Conservation (phyloP, 257 asterid species). For the Nicotiana undulata region DNA sequence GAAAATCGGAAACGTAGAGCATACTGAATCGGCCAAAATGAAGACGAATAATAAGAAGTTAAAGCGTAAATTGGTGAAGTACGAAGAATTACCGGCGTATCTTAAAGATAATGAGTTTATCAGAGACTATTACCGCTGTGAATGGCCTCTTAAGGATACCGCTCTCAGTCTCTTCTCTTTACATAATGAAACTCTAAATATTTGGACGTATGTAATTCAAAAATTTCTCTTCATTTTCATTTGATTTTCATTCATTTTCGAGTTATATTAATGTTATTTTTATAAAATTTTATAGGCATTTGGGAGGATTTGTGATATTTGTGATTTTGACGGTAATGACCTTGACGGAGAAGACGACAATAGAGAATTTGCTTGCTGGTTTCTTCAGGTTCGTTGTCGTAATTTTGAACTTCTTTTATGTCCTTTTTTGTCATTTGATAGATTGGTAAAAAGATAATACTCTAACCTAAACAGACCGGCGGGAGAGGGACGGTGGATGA, state of each 20-base stretch:
- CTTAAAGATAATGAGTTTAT: constrained; percentile 83
- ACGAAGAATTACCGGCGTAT: constrained; percentile 74
- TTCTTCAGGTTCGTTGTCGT: constrained; percentile 36
- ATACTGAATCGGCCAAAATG: neutral
- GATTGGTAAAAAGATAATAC: neutral
- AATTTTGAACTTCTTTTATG: neutral
- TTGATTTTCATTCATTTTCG: neutral
- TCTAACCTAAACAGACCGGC: neutral
- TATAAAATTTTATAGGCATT: constrained; percentile 43
- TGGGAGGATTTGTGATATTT: constrained; percentile 67
- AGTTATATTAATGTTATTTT: neutral
- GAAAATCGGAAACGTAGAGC: neutral
- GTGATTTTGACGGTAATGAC: constrained; percentile 54
- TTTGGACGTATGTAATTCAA: constrained; percentile 67
- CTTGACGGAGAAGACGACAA: constrained; percentile 51
- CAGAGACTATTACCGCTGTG: constrained; percentile 66
- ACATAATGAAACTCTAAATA: constrained; percentile 87
- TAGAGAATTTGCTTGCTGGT: constrained; percentile 33
- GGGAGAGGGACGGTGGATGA: neutral
- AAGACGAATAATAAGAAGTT: constrained; percentile 7
- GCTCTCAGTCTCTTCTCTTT: constrained; percentile 66
- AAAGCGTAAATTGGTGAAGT: constrained; percentile 32
- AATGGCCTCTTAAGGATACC: constrained; percentile 74
- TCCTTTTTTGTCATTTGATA: neutral
- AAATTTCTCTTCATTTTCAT: neutral